These are phyloP conservation scores for Tubosaeta sp. DNA, from an alignment of 768 basidiomycete species.

Conservation along the genomic window DNA sequence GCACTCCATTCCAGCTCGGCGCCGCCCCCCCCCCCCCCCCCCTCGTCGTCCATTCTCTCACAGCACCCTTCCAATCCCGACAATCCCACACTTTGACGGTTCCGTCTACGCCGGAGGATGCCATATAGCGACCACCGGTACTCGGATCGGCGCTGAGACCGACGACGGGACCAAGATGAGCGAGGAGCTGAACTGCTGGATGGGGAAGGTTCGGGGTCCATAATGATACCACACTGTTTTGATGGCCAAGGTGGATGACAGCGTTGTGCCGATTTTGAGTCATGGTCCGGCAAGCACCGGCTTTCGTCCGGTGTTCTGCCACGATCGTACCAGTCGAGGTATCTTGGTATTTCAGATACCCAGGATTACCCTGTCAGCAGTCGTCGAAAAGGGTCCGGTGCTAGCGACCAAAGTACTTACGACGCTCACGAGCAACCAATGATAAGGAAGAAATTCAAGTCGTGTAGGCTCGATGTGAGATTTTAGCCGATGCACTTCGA, in stretches of 20 bases:
- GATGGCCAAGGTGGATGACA: constrained; percentile 90
- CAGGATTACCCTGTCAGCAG: constrained; percentile 66
- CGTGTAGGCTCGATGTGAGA: constrained; percentile 84
- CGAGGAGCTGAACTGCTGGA: constrained; percentile 86
- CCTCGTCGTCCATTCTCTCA: constrained; percentile 74
- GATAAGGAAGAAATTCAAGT: constrained; percentile 91
- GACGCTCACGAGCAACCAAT: constrained; percentile 86
- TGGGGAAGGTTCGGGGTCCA: constrained; percentile 96
- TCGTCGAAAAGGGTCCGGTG: neutral
- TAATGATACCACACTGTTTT: constrained; percentile 91
- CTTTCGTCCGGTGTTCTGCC: constrained; percentile 83
- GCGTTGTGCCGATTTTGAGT: constrained; percentile 91
- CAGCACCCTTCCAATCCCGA: constrained; percentile 87
- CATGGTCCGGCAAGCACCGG: constrained; percentile 82
- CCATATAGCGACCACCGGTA: constrained; percentile 84
- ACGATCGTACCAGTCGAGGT: constrained; percentile 89
- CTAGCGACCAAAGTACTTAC: constrained; percentile 41
- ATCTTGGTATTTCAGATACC: constrained; percentile 95
- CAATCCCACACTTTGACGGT: constrained; percentile 96
- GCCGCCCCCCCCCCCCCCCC: too few relatives aligned
- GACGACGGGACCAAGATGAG: constrained; percentile 84
- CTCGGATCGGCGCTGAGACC: constrained; percentile 82
- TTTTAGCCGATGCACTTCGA: constrained; percentile 84
- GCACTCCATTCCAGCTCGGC: constrained; percentile 82
- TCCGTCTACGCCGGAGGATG: constrained; percentile 84